Conservation (phyloP, 1,139 yeast species). For the Debaryomyces subglobosus region DNA sequence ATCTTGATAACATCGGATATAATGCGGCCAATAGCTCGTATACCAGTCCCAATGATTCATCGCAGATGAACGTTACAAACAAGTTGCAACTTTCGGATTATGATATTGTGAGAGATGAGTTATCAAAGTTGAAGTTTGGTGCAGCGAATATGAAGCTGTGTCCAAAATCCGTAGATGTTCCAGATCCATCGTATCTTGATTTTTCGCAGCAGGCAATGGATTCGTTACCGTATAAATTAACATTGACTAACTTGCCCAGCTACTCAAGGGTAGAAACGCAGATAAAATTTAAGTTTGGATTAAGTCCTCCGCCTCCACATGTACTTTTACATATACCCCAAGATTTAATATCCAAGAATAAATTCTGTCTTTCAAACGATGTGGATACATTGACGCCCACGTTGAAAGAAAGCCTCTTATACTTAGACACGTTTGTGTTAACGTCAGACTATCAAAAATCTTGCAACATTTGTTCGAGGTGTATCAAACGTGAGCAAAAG, state of each 20-base stretch:
- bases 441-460: slow-evolving; percentile 55
- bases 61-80: slow-evolving; percentile 6
- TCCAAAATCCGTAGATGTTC: slow-evolving; percentile 35
- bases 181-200: slow-evolving; percentile 40
- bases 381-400: slow-evolving; percentile 46
- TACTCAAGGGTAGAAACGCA: slow-evolving; percentile 95
- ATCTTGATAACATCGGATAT: slow-evolving; percentile 20
- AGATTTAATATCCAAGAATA: slow-evolving; percentile 85
- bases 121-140: slow-evolving; percentile 62
- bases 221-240: slow-evolving; percentile 59
- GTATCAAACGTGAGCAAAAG: slow-evolving; percentile 89
- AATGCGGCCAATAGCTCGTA: slow-evolving; percentile 3
- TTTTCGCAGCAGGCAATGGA: slow-evolving; percentile 40
- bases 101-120: slow-evolving; percentile 53
- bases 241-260: slow-evolving; percentile 66
- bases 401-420: slow-evolving; percentile 56
- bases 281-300: slow-evolving; percentile 69
- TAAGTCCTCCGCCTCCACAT: slow-evolving; percentile 76
- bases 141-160: slow-evolving; percentile 43
- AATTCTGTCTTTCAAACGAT: slow-evolving; percentile 63
- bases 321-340: slow-evolving; percentile 76
- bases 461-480: slow-evolving; percentile 81
- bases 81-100: slow-evolving; percentile 33
- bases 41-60: slow-evolving; percentile 2
- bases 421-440: slow-evolving; percentile 67